Percentiles rank a stretch among this genome's conserved stretches.
These are phyloP conservation scores for Globisporangium echinulatum DNA, from an alignment of 352 stramenopile species.

Conservation along the genomic window DNA sequence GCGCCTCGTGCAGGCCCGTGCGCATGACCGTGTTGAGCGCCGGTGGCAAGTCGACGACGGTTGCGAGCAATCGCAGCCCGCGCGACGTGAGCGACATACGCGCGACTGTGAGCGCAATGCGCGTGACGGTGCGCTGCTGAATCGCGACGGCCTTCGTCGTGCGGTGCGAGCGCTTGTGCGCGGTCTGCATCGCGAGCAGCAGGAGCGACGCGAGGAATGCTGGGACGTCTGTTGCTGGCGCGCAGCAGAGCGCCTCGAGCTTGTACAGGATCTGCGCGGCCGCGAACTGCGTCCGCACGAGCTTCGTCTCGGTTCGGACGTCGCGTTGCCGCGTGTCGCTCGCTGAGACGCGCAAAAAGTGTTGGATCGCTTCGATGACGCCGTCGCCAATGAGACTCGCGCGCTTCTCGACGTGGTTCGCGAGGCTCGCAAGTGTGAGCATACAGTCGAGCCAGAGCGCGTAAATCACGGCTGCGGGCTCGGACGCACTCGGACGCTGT, in stretches of 20 bases:
- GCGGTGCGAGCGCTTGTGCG: slow-evolving; percentile 49
- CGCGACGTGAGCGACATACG: slow-evolving; percentile 40
- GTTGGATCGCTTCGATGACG: slow-evolving; percentile 55
- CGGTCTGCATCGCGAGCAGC: slow-evolving; percentile 47
- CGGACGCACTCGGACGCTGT: slow-evolving; percentile 31
- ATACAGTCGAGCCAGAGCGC: slow-evolving; percentile 45
- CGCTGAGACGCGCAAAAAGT: slow-evolving; percentile 41
- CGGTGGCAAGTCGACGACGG: slow-evolving; percentile 43
- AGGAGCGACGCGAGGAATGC: slow-evolving; percentile 57
- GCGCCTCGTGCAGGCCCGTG: slow-evolving; percentile 71
- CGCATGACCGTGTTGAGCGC: slow-evolving; percentile 83
- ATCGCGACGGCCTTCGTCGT: slow-evolving; percentile 29
- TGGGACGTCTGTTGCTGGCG: slow-evolving; percentile 24
- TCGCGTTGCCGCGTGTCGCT: slow-evolving; percentile 34
- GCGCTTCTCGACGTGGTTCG: slow-evolving; percentile 30
- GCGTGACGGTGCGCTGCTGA: slow-evolving; percentile 56
- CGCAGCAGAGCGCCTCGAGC: slow-evolving; percentile 47
- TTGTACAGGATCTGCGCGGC: slow-evolving; percentile 53
- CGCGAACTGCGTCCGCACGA: slow-evolving; percentile 49
- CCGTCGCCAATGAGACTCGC: slow-evolving; percentile 47
- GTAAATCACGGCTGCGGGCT: slow-evolving; percentile 40
- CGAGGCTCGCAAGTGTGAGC: slow-evolving; percentile 52
- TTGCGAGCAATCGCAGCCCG: slow-evolving; percentile 39
- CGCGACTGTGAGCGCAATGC: slow-evolving; percentile 56
- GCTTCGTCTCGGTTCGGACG: slow-evolving; percentile 27